Conservation (phyloP, 1,284 basidiomycete genomes). For the Pascua guehoae region DNA sequence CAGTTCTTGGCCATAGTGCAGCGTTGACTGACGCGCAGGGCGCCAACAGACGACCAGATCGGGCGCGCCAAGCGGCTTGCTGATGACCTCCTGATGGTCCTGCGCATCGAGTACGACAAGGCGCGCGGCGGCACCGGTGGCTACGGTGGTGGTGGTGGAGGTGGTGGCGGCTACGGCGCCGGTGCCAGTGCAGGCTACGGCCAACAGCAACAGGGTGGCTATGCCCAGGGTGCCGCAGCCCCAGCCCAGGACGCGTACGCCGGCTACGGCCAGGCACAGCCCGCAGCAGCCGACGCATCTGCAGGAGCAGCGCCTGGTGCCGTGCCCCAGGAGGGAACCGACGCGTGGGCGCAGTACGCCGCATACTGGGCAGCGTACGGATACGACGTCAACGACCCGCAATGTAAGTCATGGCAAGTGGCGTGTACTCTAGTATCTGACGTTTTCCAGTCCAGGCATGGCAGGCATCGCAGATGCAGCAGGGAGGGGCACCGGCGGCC, state of each 20-base stretch:
- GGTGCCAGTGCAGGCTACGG: slow-evolving; percentile 54
- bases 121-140: slow-evolving; percentile 51
- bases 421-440: not conserved
- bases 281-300: slow-evolving; percentile 29
- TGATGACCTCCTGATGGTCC: slow-evolving; percentile 82
- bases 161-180: slow-evolving; percentile 50
- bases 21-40: slow-evolving; percentile 53
- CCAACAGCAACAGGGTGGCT: slow-evolving; percentile 70
- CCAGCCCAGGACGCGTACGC: slow-evolving; percentile 15
- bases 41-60: slow-evolving; percentile 83
- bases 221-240: slow-evolving; percentile 50
- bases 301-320: slow-evolving; percentile 34
- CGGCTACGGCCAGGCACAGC: slow-evolving; percentile 37
- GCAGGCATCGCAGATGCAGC: slow-evolving; percentile 38
- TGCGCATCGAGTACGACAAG: slow-evolving; percentile 79
- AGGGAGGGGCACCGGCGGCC: no score
- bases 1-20: slow-evolving; percentile 6
- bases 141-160: slow-evolving; percentile 52
- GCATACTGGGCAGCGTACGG: slow-evolving; percentile 68
- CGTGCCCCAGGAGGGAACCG: slow-evolving; percentile 23
- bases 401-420: slow-evolving; percentile 33
- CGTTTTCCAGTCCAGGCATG: slow-evolving; percentile 42
- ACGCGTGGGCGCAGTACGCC: slow-evolving; percentile 49
- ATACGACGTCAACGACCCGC: slow-evolving; percentile 70
- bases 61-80: slow-evolving; percentile 80